Evolutionary conservation across 2,329 filamentous ascomycete genomes (phyloP), one percentile per base, ranked within the genome.

Genomic region (Chaetothyriales sp.): DNA sequence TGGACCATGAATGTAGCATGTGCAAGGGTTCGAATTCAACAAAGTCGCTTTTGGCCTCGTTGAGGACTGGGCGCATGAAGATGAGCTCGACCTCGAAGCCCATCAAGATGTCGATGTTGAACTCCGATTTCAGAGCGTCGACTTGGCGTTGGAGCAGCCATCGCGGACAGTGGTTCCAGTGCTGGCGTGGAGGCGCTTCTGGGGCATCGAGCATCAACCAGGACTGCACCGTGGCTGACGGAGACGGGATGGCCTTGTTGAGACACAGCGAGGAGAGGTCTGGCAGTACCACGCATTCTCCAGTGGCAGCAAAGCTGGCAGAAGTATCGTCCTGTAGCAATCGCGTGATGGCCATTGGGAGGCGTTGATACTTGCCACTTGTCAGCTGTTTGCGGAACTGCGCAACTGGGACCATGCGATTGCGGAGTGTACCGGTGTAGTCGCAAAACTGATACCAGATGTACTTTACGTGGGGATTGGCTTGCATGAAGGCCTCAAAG

Each of bases 61-160:
- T 60, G 6, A 62, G 59, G 33, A 66, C 61, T 18, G 74, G 73
- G 43, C 74, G 73, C 57, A 90, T 70, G 57, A 94, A 81, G 1
- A 86, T 74, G 8, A 92, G 78, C 66, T 94, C 87, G 43, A 94
- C 80, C 65, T 94, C 88, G 58, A 92, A 94, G 0, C 87, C 88
- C 15, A 88, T 67, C 0, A 82, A 71, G 47, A 89, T 79, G 2
- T 73, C 66, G 2, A 87, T 70, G 1, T 73, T 71, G 40, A 73
- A 66, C 5, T 77, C 70, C 1, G 67, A 60, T 9, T 73, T 68
- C 0, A 84, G 76, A 5, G 69, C 67, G 0, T 74, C 69, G 1
- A 83, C 62, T 0, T 81, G 70, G 2, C 67, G 70, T 50, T 78
- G 69, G 50, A 94, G 70, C 51, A 82, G 64, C 44, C 79, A 71